Base-by-base conservation (phyloP, 1,284 basidiomycete genomes). In the Heterobasidion irregulare region DNA sequence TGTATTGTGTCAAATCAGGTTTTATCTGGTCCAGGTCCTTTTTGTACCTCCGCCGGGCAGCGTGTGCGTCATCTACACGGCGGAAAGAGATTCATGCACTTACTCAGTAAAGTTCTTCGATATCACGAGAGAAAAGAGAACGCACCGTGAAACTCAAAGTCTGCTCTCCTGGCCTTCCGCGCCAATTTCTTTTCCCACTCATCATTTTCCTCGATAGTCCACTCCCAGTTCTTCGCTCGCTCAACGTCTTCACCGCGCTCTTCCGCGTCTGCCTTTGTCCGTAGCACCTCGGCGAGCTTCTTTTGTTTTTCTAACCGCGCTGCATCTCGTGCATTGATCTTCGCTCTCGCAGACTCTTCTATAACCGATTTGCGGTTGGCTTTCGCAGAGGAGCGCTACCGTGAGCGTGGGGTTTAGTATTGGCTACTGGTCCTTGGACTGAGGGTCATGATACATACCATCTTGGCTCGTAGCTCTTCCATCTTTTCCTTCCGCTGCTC, bases 151-250 rank as follows among this genome's bases (percentile, higher is more conserved):
- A 91, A 92, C 65, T 89, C 85, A 61, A 84, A 89, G 68, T 94
- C 89, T 16, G 83, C 87, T 64, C 86, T 78, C 67, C 88, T 76
- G 57, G 79, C 78, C 68, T 91, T 92, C 62, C 85, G 70, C 41
- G 82, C 84, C 61, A 82, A 70, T 72, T 94, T 94, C 74, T 89
- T 89, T 75, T 95, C 92, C 96, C 95, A 95, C 59, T 82, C 74
- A 63, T 98, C 93, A 64, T 94, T 95, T 71, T 97, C 93, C 72
- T 97, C 94, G 55, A 97, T 89, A 19, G 86, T 90, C 74, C 91
- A 98, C 64, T 92, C 85, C 93, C 93, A 96, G 65, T 93, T 92
- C 76, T 92, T 92, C 64, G 83, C 80, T 56, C 94, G 75, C 62
- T 86, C 82, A 2, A 83, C 75, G 61, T 86, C 83, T 64, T 88